Evolutionary conservation across 352 stramenopile species (phyloP).

Genomic region (Pilasporangium apinafurcum): DNA sequence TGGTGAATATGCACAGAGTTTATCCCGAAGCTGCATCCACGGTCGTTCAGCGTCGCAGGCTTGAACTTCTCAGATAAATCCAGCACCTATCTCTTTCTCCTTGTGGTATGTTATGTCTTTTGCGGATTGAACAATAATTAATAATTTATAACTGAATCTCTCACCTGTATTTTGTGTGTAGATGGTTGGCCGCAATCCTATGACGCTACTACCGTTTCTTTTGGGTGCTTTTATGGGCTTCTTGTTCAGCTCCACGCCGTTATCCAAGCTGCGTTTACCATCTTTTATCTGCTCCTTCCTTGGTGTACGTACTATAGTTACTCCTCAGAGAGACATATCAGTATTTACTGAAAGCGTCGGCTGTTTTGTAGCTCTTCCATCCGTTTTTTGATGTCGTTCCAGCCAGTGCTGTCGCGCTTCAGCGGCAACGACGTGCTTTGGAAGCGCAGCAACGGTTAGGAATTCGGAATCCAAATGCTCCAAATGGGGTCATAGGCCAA

Average conservation of each 20-base stretch:
- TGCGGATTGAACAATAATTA: background rate
- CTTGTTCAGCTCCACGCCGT: conserved; percentile 62
- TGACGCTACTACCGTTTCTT: conserved; percentile 51
- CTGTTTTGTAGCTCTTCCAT: conserved; percentile 33
- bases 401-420: conserved; percentile 44
- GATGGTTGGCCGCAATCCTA: conserved; percentile 57
- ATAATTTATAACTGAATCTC: background rate
- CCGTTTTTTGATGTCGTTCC: conserved; percentile 81
- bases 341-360: background rate
- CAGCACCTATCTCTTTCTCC: conserved; percentile 60
- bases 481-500: conserved; percentile 25
- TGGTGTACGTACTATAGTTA: conserved; percentile 28
- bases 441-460: conserved; percentile 68
- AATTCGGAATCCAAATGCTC: conserved; percentile 27
- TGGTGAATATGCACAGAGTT: conserved; percentile 60
- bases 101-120: conserved; percentile 39
- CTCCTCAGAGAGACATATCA: too few relatives aligned
- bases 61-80: conserved; percentile 84
- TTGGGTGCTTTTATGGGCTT: conserved; percentile 51
- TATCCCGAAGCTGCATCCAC: conserved; percentile 68
- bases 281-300: conserved; percentile 63
- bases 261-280: conserved; percentile 66
- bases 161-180: conserved; percentile 7
- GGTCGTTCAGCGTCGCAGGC: conserved; percentile 46
- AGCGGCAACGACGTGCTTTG: conserved; percentile 64